Evolutionary conservation across 2,329 filamentous ascomycete species (phyloP).

Genomic region (Fusarium odoratissimum): DNA sequence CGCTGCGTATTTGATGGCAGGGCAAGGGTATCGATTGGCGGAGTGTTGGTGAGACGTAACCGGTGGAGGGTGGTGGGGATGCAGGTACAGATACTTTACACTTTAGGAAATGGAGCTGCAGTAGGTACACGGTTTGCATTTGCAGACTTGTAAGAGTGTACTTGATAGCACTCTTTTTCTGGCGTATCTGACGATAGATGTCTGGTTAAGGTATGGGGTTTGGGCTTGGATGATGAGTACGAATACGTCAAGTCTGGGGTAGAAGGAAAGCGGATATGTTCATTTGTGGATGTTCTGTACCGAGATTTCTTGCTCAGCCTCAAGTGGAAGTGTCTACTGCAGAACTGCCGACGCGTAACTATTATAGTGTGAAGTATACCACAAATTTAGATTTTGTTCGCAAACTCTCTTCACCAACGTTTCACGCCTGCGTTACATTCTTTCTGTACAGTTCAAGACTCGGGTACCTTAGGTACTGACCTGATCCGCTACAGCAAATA

Average conservation of each 20-base stretch:
- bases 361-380: not conserved
- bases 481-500: not conserved
- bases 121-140: not conserved
- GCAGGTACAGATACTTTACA: constrained; percentile 19
- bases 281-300: not conserved
- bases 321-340: not conserved
- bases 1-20: constrained; percentile 21
- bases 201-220: not conserved
- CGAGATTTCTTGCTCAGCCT: not conserved
- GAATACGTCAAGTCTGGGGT: constrained; percentile 25
- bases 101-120: not conserved
- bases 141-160: not conserved
- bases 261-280: not conserved
- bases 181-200: not conserved
- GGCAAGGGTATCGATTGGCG: constrained; percentile 38
- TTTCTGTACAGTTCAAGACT: not conserved
- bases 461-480: not conserved
- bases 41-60: constrained; percentile 21
- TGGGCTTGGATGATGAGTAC: constrained; percentile 7
- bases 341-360: not conserved
- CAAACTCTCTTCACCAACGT: not conserved
- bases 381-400: not conserved
- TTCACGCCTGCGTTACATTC: not conserved
- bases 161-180: not conserved
- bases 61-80: constrained; percentile 10